Evolutionary conservation across 2,329 filamentous ascomycete species (phyloP).

Genomic region (Pseudogymnoascus sp.): DNA sequence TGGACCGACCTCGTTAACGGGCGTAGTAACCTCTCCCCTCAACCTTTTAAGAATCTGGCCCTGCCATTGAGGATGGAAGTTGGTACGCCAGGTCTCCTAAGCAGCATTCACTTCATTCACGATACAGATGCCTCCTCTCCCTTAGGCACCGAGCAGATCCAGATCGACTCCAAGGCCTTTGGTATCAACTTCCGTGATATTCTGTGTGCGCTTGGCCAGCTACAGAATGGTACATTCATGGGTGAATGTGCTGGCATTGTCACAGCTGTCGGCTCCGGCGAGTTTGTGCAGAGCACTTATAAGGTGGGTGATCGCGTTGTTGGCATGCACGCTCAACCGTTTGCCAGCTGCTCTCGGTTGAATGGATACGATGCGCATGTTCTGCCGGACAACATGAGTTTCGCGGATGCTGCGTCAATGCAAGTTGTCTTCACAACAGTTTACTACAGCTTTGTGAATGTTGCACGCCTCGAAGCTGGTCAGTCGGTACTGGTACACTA

Average conservation of each 20-base stretch:
- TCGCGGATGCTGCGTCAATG: constrained; percentile 33
- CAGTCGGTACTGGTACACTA: constrained; percentile 21
- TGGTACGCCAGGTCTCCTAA: constrained; percentile 14
- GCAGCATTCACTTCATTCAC: constrained; percentile 15
- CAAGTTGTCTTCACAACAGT: constrained; percentile 37
- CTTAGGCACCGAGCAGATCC: constrained; percentile 24
- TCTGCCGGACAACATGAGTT: constrained; percentile 34
- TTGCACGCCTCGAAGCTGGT: constrained; percentile 32
- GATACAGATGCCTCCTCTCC: constrained; percentile 14
- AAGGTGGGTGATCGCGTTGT: constrained; percentile 28
- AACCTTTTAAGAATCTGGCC: background rate
- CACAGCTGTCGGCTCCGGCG: constrained; percentile 24
- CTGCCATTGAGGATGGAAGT: constrained; percentile 3
- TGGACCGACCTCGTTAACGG: background rate
- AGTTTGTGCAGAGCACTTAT: constrained; percentile 26
- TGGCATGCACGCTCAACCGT: constrained; percentile 1
- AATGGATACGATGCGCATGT: constrained; percentile 12
- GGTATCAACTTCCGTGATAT: constrained; percentile 42
- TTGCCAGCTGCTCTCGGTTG: constrained; percentile 13
- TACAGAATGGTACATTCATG: constrained; percentile 16
- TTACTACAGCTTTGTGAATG: constrained; percentile 35
- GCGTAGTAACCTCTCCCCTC: background rate
- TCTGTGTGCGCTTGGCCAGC: constrained; percentile 18
- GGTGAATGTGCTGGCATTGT: constrained; percentile 30
- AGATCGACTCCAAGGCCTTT: constrained; percentile 30